phyloP scores from a whole-genome alignment of 2,329 filamentous ascomycete genomes.

The Ceratocystis papillata region DNA sequence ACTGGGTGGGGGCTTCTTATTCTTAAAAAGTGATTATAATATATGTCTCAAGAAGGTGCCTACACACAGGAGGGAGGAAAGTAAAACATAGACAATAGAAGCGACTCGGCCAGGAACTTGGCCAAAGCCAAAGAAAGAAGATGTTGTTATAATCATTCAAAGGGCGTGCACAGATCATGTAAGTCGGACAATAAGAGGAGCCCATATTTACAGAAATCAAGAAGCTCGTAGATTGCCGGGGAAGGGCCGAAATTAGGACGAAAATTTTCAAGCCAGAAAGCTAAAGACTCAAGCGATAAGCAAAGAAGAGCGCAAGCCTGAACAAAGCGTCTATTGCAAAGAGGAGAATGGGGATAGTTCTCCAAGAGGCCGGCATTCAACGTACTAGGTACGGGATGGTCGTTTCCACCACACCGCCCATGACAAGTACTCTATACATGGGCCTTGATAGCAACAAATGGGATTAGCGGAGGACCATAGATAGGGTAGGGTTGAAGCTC shows the following conservation, averaged over 20 bases:
- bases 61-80: not conserved
- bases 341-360: not conserved
- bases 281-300: not conserved
- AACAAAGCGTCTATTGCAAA: not conserved
- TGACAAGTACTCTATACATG: conserved; percentile 9
- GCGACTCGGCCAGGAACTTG: not conserved
- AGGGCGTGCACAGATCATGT: conserved; percentile 15
- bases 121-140: not conserved
- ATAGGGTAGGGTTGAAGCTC: not conserved
- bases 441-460: not conserved
- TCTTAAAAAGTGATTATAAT: not conserved
- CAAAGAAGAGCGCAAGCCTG: not conserved
- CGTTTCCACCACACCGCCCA: not conserved
- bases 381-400: not conserved
- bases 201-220: conserved; percentile 1
- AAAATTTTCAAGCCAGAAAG: conserved; percentile 7
- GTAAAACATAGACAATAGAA: not conserved
- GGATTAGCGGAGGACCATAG: not conserved
- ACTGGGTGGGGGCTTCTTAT: not conserved
- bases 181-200: conserved; percentile 12
- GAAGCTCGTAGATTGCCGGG: conserved; percentile 7
- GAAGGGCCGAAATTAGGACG: conserved; percentile 14
- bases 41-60: not conserved
- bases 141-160: not conserved
- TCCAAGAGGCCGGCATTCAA: not conserved